phyloP scores from a whole-genome alignment of 345 rosid species.

The Eucalyptus brandiana region DNA sequence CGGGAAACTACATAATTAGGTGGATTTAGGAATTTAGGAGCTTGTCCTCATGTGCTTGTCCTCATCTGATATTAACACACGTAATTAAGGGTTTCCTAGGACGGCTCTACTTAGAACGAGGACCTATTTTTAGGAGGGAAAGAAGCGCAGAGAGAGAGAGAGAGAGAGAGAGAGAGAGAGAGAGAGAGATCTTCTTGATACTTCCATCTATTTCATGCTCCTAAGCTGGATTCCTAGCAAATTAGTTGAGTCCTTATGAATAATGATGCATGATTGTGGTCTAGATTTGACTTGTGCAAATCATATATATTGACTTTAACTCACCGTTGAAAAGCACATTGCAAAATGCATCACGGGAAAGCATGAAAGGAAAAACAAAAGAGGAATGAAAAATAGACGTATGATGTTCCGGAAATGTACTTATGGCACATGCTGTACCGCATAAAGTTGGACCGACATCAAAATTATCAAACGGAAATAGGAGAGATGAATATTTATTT shows the following conservation, averaged over 20 bases:
- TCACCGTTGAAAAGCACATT: background rate
- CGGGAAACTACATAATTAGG: background rate
- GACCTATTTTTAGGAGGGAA: background rate
- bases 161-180: background rate
- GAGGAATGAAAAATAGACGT: background rate
- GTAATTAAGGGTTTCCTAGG: background rate
- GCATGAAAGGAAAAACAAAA: background rate
- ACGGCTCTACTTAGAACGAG: background rate
- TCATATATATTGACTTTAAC: background rate
- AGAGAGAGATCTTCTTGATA: background rate
- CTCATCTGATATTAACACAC: background rate
- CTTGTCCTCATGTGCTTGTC: background rate
- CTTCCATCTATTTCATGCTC: background rate
- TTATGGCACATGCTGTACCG: background rate
- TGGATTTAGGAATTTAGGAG: background rate
- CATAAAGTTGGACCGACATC: background rate
- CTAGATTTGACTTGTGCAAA: background rate
- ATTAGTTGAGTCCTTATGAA: background rate
- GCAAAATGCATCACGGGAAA: background rate
- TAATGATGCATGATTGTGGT: background rate
- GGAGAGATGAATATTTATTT: background rate
- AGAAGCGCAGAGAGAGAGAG: background rate
- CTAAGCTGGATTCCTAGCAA: background rate
- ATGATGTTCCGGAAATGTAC: background rate
- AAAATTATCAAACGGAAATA: background rate